phyloP scores from a whole-genome alignment of 2,329 filamentous ascomycete species.

The Phyllosticta citriasiana region DNA sequence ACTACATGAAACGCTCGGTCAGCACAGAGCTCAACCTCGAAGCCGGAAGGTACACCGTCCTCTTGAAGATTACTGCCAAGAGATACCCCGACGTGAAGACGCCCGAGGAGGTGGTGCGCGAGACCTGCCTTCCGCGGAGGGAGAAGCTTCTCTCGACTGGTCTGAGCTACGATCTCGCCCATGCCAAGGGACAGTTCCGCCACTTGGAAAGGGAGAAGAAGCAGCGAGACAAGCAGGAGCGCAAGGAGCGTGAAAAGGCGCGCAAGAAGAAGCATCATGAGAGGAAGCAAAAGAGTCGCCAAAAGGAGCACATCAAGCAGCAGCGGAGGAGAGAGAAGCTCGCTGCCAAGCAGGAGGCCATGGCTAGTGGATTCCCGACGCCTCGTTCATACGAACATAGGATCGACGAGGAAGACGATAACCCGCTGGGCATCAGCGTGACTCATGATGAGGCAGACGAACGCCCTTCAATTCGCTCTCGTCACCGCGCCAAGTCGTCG shows the following conservation, averaged over 20 bases:
- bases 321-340: constrained; percentile 27
- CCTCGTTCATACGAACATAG: constrained; percentile 6
- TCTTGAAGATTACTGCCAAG: constrained; percentile 59
- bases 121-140: constrained; percentile 51
- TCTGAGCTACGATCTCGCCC: constrained; percentile 58
- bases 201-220: constrained; percentile 38
- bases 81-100: constrained; percentile 23
- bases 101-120: constrained; percentile 58
- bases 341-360: constrained; percentile 1
- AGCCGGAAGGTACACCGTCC: constrained; percentile 61
- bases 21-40: constrained; percentile 67
- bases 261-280: constrained; percentile 29
- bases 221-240: constrained; percentile 29
- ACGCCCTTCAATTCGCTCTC: constrained; percentile 2
- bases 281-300: constrained; percentile 24
- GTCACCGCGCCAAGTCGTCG: constrained; percentile 6
- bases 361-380: constrained; percentile 12
- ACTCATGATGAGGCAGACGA: constrained; percentile 4
- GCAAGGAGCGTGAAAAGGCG: constrained; percentile 25
- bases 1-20: constrained; percentile 59
- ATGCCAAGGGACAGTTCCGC: constrained; percentile 49
- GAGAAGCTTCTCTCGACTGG: constrained; percentile 51
- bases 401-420: background rate
- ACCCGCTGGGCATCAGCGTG: constrained; percentile 6
- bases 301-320: constrained; percentile 27